Evolutionary conservation across 2,329 filamentous ascomycete species (phyloP), one percentile per base, ranked within the genome.

Genomic region (Chaetomium sp.): DNA sequence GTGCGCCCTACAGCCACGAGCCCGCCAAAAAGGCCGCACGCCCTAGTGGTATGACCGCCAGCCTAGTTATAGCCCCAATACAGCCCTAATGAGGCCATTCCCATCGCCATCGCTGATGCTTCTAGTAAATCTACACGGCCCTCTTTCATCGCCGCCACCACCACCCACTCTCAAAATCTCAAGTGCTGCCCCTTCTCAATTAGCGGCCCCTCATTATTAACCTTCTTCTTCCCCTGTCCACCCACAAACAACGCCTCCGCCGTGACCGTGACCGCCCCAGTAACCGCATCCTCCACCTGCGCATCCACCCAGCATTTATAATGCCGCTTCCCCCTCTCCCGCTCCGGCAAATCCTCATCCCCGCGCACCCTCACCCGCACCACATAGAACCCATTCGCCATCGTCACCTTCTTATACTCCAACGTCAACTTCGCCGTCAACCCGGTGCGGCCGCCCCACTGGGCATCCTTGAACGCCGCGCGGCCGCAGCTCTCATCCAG

Each of bases 401-500:
- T 75, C 8, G 87, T 86, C 0, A 87, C 87, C 63, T 81, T 82
- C 51, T 83, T 80, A 74, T 92, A 93, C 60, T 82, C 81, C 57
- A 93, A 73, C 65, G 85, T 79, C 38, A 89, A 75, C 59, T 81
- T 82, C 50, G 87, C 80, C 72, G 87, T 83, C 69, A 88, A 77
- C 71, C 85, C 82, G 38, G 61, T 54, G 49, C 50, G 5, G 2
- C 69, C 70, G 0, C 68, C 70, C 70, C 70, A 71, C 59, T 69
- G n/a, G 2, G 1, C 4, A 7, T 23, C 63, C 60, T 62, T 61
- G 62, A 86, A 78, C 12, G 85, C 86, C 66, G 85, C 87, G 51
- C 88, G 81, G n/a, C 87, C 86, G 67, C 91, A 80, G 59, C 83
- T 84, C 78, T 93, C 90, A 74, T 91, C 85, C 45, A 93, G 76